A percentile compares a stretch with the other conserved stretches of the same genome.
Conservation (phyloP, 1,139 yeast species). For the Suhomyces wounanorum region DNA sequence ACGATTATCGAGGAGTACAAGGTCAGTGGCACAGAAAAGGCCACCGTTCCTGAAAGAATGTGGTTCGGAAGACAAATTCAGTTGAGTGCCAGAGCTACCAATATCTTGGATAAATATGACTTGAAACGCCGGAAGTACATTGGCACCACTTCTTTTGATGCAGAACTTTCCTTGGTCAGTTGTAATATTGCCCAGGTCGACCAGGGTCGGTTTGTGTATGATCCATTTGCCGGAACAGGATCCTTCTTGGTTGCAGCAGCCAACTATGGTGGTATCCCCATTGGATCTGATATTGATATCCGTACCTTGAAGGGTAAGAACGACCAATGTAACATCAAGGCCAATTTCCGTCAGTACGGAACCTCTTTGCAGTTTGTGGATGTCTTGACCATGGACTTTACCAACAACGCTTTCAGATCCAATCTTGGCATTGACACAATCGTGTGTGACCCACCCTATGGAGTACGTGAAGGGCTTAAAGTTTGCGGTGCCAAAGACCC, state of each 20-base stretch:
- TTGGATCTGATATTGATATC: conserved; percentile 92
- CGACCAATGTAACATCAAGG: conserved; percentile 46
- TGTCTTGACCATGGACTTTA: conserved; percentile 89
- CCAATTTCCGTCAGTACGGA: conserved; percentile 77
- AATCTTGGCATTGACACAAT: conserved; percentile 73
- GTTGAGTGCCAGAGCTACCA: conserved; percentile 60
- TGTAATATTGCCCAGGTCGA: conserved; percentile 82
- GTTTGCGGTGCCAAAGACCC: conserved; percentile 84
- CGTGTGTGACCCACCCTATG: conserved; percentile 97
- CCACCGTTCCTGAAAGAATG: conserved; percentile 53
- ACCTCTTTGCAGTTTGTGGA: conserved; percentile 64
- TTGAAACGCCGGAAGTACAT: conserved; percentile 81
- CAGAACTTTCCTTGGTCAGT: conserved; percentile 78
- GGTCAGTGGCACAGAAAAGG: conserved; percentile 52
- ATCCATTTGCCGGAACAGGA: conserved; percentile 97
- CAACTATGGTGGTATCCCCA: conserved; percentile 74
- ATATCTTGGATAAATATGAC: conserved; percentile 74
- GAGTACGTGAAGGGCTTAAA: conserved; percentile 92
- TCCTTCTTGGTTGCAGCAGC: conserved; percentile 91
- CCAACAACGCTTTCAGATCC: conserved; percentile 77
- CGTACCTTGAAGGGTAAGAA: conserved; percentile 79
- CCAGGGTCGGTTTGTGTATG: conserved; percentile 71
- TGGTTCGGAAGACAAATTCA: conserved; percentile 80
- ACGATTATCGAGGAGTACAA: conserved; percentile 75
- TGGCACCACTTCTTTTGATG: conserved; percentile 97